phyloP scores from a whole-genome alignment of 768 basidiomycete genomes.

The Leccinum barrowsii region DNA sequence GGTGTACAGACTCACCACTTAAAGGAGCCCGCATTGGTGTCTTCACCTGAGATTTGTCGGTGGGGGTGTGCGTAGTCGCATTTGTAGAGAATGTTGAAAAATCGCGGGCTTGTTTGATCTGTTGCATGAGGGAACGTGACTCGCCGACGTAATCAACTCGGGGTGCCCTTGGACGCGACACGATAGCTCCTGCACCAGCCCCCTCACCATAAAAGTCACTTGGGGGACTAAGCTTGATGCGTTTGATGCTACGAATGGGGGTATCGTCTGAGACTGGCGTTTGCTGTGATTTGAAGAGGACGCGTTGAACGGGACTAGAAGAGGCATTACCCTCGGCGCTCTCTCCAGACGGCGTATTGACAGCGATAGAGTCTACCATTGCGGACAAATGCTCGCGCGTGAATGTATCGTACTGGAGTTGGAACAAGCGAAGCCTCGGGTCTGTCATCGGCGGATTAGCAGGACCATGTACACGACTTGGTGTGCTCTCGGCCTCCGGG shows the following conservation, averaged over 20 bases:
- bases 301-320: constrained; percentile 40
- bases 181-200: constrained; percentile 41
- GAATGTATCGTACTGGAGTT: constrained; percentile 94
- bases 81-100: constrained; percentile 73
- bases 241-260: constrained; percentile 71
- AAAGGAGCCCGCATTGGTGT: not conserved
- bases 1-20: constrained; percentile 14
- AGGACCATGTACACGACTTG: constrained; percentile 26
- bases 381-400: constrained; percentile 92
- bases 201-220: constrained; percentile 57
- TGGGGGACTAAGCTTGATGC: constrained; percentile 71
- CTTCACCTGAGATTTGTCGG: constrained; percentile 10
- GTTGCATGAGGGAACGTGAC: constrained; percentile 72
- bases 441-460: constrained; percentile 49
- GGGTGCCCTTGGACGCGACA: constrained; percentile 45
- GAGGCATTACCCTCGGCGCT: constrained; percentile 44
- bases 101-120: constrained; percentile 74
- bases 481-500: constrained; percentile 65
- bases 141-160: constrained; percentile 76
- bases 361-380: constrained; percentile 92
- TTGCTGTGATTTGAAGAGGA: constrained; percentile 48
- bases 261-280: constrained; percentile 40
- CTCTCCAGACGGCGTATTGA: constrained; percentile 62
- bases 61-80: constrained; percentile 37
- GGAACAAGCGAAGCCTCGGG: constrained; percentile 80